Base-by-base conservation (phyloP, 805 yeast genomes). In the Yarrowia osloensis region DNA sequence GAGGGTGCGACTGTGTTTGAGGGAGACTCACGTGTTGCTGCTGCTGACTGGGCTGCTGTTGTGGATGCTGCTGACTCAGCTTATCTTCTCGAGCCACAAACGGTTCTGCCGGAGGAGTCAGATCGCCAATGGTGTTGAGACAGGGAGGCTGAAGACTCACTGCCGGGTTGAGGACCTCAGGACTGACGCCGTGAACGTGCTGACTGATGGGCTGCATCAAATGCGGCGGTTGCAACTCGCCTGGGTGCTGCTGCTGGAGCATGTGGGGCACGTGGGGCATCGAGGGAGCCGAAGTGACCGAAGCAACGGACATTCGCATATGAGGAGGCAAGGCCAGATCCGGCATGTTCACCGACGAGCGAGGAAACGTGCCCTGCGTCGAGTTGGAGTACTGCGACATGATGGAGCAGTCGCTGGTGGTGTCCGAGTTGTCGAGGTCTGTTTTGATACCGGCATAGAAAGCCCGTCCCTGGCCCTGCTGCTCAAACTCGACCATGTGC, bases 401-500 rank as follows among this genome's bases (percentile, higher is more conserved):
- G 63, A 57, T 57, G 37, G 26, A 17, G 37, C 63, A 57, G 28
- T 57, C 63, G 21, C 49, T 40, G 39, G 63, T 57, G 15, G 63
- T 57, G 37, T 57, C 63, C n/a, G 63, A 57, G 63, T 57, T 57
- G 63, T 57, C 63, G 9, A 57, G 49, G 26, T 57, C 63, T 3
- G 63, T 57, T 19, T 57, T 57, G 12, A 57, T 57, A 28, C 63
- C 49, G 8, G 63, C 63, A 26, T 57, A 57, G 15, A 57, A 57
- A 9, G 61, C 61, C 1, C 63, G 35, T 9, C 49, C 63, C 31
- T 57, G 63, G 21, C 49, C 63, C 63, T 57, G 63, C 63, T 57
- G 63, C 37, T 57, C 63, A 40, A 39, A 57, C 63, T 57, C 63
- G 19, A 57, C 63, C 63, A 57, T 57, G 37, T 57, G 63, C 63